Evolutionary conservation across 2,329 filamentous ascomycete species (phyloP), one percentile per base, ranked within the genome.

Genomic region (Botrytis deweyae): DNA sequence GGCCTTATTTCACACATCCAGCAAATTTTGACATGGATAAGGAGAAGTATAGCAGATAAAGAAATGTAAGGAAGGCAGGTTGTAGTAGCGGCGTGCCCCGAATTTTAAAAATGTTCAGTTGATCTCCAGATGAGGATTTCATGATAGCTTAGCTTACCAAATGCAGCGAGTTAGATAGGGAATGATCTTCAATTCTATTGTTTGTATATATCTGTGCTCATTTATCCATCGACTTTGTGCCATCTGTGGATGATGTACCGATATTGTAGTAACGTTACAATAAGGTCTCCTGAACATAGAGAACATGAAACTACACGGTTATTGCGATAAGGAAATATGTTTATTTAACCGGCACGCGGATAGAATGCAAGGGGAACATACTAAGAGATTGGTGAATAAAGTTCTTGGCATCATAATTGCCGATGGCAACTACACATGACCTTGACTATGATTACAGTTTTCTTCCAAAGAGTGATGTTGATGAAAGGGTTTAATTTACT

Each of bases 261-360:
- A 63, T 63, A 63, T 29, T 42, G 25, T 42, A 42, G 61, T 63
- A 63, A 63, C 61, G 61, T 63, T 63, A 63, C 61, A 63, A 40
- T 18, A 63, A 20, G 61, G 61, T 63, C 61, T 63, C 25, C 61
- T 63, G 61, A 63, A n/a, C 61, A 63, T 29, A 6, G 61, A 16
- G 61, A 42, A 29, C 25, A 63, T 63, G 38, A n/a, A 40, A 44
- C 20, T 29, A 40, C 14, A 42, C 40, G 25, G n/a, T 42, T 5
- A 63, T 63, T 42, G 38, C 25, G 38, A 63, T 63, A 63, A 63
- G 61, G 38, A 29, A 20, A n/a, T 42, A 2, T 42, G 25, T 29
- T 25, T 40, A 40, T 63, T 42, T 42, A 40, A 40, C 61, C 61
- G 61, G 61, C 61, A 63, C 61, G 61, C 38, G 61, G 61, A 63